A percentile compares a stretch with the other conserved stretches of the same genome.
These are phyloP conservation scores for Tricharina praecox DNA, from an alignment of 495 filamentous ascomycete genomes.

Conservation along the genomic window DNA sequence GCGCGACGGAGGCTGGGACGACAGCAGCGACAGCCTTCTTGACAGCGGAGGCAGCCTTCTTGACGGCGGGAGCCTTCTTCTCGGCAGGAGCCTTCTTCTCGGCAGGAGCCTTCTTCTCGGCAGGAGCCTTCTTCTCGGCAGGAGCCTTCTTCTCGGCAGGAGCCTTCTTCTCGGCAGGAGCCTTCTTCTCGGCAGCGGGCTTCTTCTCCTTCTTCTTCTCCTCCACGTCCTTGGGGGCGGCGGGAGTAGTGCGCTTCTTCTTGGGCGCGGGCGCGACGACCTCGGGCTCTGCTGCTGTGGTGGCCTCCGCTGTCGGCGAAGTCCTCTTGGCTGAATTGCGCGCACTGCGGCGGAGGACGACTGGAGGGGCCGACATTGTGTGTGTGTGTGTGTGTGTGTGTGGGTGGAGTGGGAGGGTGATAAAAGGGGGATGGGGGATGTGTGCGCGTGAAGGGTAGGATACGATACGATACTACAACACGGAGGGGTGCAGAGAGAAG, in stretches of 20 bases:
- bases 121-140: constrained; percentile 18
- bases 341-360: constrained; percentile 20
- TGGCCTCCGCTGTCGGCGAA: no score
- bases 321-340: constrained; percentile 23
- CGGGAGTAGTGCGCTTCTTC: not conserved
- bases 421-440: not conserved
- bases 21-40: constrained; percentile 21
- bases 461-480: not conserved
- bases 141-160: constrained; percentile 17
- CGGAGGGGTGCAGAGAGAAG: not conserved
- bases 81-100: constrained; percentile 3
- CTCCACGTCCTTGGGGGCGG: no score
- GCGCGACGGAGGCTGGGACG: no score
- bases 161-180: constrained; percentile 2
- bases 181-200: constrained; percentile 4
- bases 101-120: constrained; percentile 1
- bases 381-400: no score
- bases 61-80: constrained; percentile 5
- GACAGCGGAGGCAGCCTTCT: constrained; percentile 18
- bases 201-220: constrained; percentile 2
- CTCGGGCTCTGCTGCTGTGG: constrained; percentile 15
- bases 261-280: constrained; percentile 18
- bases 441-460: not conserved
- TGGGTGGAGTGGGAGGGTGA: not conserved
- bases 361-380: constrained; percentile 25